phyloP scores from a whole-genome alignment of 164 flowering plant species.

The Chloranthus sessilifolius region DNA sequence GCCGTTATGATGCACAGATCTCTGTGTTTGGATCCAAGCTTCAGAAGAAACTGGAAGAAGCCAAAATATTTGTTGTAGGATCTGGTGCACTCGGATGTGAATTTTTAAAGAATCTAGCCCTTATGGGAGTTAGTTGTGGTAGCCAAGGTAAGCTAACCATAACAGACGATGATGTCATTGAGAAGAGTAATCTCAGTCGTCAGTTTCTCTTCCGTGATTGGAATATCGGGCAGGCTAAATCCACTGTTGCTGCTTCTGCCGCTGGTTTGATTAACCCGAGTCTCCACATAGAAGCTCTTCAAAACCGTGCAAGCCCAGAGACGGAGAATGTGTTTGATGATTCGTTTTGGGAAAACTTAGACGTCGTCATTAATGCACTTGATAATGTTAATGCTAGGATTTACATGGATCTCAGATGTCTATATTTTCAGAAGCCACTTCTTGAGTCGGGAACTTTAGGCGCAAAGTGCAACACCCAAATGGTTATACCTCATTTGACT shows the following conservation, averaged over 20 bases:
- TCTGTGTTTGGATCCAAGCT: constrained; percentile 81
- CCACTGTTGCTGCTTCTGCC: constrained; percentile 87
- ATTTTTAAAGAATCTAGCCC: constrained; percentile 70
- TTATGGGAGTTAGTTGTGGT: constrained; percentile 79
- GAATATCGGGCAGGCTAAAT: constrained; percentile 94
- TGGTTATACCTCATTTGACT: constrained; percentile 87
- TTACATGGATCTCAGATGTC: constrained; percentile 78
- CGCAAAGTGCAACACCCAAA: constrained; percentile 89
- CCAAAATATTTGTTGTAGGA: constrained; percentile 71
- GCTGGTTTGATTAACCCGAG: constrained; percentile 52
- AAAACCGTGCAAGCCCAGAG: constrained; percentile 78
- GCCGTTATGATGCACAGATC: constrained; percentile 88
- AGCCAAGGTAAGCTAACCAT: constrained; percentile 57
- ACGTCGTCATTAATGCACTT: constrained; percentile 67
- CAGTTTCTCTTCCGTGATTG: constrained; percentile 92
- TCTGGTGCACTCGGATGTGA: constrained; percentile 97
- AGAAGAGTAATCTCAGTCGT: constrained; percentile 88
- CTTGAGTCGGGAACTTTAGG: constrained; percentile 89
- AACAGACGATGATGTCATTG: constrained; percentile 93
- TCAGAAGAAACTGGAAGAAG: constrained; percentile 73
- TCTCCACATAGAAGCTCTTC: constrained; percentile 66
- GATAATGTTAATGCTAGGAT: constrained; percentile 89
- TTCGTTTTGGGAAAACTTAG: constrained; percentile 73
- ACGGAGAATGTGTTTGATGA: constrained; percentile 81
- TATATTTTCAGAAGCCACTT: constrained; percentile 87